Evolutionary conservation across 768 basidiomycete species (phyloP), one percentile per base, ranked within the genome.

Genomic region (Coprinopsis cinerea): DNA sequence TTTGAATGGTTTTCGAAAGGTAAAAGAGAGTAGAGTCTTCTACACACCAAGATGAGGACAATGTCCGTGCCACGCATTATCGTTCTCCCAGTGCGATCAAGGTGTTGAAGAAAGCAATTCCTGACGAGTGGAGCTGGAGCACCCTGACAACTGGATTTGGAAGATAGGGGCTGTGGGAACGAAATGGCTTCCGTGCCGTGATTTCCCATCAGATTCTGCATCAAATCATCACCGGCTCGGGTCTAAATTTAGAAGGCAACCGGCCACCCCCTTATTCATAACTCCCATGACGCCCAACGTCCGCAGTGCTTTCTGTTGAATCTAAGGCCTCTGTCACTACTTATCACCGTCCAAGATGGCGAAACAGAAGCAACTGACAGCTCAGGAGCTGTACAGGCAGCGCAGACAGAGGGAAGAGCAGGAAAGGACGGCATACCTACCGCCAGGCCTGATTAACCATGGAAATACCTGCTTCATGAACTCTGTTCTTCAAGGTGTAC

Each of bases 401-500:
- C 68, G 77, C 46, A 81, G 72, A 57, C 71, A 73, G 46, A 72
- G 76, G 58, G 84, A 88, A 61, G 85, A 87, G 57, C 68, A 70
- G 44, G 85, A 85, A 60, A 70, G 65, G 59, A 64, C 67, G 4
- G 82, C 82, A 0, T 70, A 76, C 35, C 69, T 88, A 9, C 88
- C 88, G 0, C 85, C 88, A 2, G 88, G 88, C 4, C 71, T 91
- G 20, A 60, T 81, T 39, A 91, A 91, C 62, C 85, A 89, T 68
- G 85, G 86, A 36, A 90, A 90, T 63, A 95, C 92, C 0, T 97
- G 93, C 67, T 97, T 93, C 67, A 90, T 94, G 85, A 97, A 95
- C 67, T 92, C 91, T 26, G 90, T 92, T 25, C 71, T 97, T 24
- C 93, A 97, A 63, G 88, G 86, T 32, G 88, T 85, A 67, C 56